Base-by-base conservation (phyloP, 2,329 filamentous ascomycete genomes). In the Alternaria sp. region DNA sequence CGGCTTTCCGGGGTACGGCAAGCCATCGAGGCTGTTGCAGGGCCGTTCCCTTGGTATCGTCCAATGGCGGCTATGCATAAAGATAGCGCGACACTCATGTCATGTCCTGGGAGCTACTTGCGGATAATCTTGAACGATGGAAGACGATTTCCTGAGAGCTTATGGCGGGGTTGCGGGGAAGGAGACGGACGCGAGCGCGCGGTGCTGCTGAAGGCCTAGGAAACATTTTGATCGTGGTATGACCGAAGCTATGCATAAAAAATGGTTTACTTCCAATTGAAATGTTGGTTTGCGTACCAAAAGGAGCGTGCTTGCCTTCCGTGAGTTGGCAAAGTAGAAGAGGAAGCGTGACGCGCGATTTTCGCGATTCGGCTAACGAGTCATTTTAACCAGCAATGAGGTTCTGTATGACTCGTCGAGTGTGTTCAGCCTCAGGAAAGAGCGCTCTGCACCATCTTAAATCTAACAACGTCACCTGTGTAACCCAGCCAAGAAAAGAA, bases 61-160 rank as follows among this genome's bases (percentile, higher is more conserved):
- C 64, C 65, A 66, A 68, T 68, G 21, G 40, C 21, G 49, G 30
- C 23, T 15, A 23, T 17, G n/a, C 12, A 54, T 5, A 19, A 30
- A 46, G 45, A 11, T 64, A 61, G 61, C 25, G 59, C 40, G 28
- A 52, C 25, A 32, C 62, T 15, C 56, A 19, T 57, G 19, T 26
- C 55, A 45, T 60, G 55, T 63, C 44, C 49, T 62, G 56, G 61
- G 56, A 59, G 62, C 51, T 43, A 25, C 49, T 52, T 17, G 49
- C 49, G 49, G 49, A 52, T 52, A 25, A 52, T 52, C 30, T n/a
- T 25, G 12, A 52, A 52, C 49, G 30, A 52, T 36, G 49, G 49
- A 52, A 52, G 49, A 52, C 28, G 49, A 52, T 52, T 52, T 52
- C 49, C 49, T 52, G 30, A 8, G 36, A 30, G 49, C 49, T 12